These are phyloP conservation scores for Claviceps humidiphila DNA, from an alignment of 2,329 filamentous ascomycete species.

Conservation along the genomic window DNA sequence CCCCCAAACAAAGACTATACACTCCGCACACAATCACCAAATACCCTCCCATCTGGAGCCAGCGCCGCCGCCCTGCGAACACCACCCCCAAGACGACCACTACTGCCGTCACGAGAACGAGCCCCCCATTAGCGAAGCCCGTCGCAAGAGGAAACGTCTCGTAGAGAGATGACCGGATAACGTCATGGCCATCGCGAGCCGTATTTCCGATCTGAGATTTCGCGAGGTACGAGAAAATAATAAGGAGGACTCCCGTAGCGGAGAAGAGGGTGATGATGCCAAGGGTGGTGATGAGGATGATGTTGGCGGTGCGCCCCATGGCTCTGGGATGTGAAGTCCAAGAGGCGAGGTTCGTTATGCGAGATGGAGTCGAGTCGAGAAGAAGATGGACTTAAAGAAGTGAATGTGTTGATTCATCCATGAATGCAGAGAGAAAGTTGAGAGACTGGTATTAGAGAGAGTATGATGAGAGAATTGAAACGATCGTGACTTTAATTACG, in stretches of 20 bases:
- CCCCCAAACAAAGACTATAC: constrained; percentile 52
- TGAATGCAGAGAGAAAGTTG: too few relatives aligned
- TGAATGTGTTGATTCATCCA: too few relatives aligned
- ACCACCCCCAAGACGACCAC: constrained; percentile 59
- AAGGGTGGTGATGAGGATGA: constrained; percentile 37
- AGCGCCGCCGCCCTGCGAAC: constrained; percentile 46
- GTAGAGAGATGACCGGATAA: constrained; percentile 39
- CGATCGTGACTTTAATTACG: too few relatives aligned
- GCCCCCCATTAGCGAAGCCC: constrained; percentile 57
- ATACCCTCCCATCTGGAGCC: constrained; percentile 58
- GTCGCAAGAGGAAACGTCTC: constrained; percentile 45
- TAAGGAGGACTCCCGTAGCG: constrained; percentile 37
- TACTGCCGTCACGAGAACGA: constrained; percentile 59
- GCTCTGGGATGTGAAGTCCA: too few relatives aligned
- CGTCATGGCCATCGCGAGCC: constrained; percentile 32
- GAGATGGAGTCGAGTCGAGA: too few relatives aligned
- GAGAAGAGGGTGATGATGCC: constrained; percentile 37
- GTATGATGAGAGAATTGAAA: too few relatives aligned
- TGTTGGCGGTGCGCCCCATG: constrained; percentile 34
- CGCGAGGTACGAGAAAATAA: constrained; percentile 42
- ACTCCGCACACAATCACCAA: constrained; percentile 47
- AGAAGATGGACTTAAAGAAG: too few relatives aligned
- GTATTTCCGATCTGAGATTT: constrained; percentile 29
- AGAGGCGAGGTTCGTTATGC: too few relatives aligned
- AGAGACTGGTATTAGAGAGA: too few relatives aligned